Evolutionary conservation across 2,329 filamentous ascomycete species (phyloP), one percentile per base, ranked within the genome.

Genomic region (Beauveria australis): DNA sequence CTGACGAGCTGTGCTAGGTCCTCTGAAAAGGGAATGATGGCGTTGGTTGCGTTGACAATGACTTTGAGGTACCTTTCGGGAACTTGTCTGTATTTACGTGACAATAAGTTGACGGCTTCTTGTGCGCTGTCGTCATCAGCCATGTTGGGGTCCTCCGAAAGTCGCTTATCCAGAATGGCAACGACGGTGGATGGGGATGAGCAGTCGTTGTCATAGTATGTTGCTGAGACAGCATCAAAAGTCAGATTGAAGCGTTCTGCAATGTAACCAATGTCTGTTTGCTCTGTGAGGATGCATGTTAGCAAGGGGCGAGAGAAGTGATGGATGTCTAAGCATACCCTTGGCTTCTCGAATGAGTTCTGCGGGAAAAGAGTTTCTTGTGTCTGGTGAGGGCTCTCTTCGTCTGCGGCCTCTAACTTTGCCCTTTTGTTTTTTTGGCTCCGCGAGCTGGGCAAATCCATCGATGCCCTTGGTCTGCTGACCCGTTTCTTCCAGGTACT

Each of bases 401-500:
- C 67, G 59, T 72, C 46, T 16, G 56, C 53, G 24, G 62, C 69
- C 69, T 47, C 69, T 74, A n/a, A 69, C 69, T 44, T 69, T 74
- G 26, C 66, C 72, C 64, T 76, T 80, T 1, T 71, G 71, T 1
- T 74, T 71, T 18, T 79, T 74, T 5, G 51, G 6, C 24, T 53
- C 28, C 18, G 84, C 80, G 0, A 80, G 80, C 44, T 84, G 79
- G 24, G 84, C 85, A 69, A 96, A 96, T 0, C 84, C 91, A 61
- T 97, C 91, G n/a, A 97, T 78, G 0, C 92, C 90, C 69, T 89
- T 93, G 1, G 80, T 76, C 1, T 81, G 77, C 59, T 83, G 78
- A 0, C 82, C 82, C 1, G 79, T 81, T 61, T 91, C 84, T 61
- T 91, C 85, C 5, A 97, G 85, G 68, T 88, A 91, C 22, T 89